Conservation (phyloP, 805 yeast genomes). For the Clavispora santaluciae region DNA sequence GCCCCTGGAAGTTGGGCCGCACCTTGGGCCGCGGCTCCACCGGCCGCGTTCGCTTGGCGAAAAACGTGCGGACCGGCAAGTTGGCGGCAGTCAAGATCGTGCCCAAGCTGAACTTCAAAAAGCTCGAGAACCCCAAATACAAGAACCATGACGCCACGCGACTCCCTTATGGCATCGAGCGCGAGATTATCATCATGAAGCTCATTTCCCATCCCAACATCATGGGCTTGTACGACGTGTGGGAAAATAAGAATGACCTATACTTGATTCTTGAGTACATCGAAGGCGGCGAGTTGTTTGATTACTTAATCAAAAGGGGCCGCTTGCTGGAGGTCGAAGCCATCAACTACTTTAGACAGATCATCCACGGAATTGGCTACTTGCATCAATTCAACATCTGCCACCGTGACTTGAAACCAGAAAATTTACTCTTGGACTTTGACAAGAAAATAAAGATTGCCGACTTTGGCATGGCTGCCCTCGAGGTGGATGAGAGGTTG, state of each 20-base stretch:
- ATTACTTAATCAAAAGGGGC: constrained; percentile 83
- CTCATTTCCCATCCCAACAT: constrained; percentile 73
- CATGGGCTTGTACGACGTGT: constrained; percentile 74
- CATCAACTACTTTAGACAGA: constrained; percentile 80
- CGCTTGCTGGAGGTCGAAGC: constrained; percentile 88
- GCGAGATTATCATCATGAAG: constrained; percentile 84
- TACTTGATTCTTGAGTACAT: constrained; percentile 91
- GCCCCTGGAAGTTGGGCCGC: constrained; percentile 95
- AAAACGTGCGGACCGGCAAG: constrained; percentile 77
- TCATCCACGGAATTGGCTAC: constrained; percentile 75
- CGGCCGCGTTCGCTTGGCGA: constrained; percentile 90
- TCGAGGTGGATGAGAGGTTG: constrained; percentile 75
- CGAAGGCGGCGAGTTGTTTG: constrained; percentile 96
- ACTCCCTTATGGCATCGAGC: constrained; percentile 78
- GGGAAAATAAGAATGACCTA: constrained; percentile 80
- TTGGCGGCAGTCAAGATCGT: constrained; percentile 96
- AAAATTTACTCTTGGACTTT: constrained; percentile 72
- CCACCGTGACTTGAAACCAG: constrained; percentile 84
- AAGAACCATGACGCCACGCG: constrained; percentile 43
- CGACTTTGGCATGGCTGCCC: constrained; percentile 98
- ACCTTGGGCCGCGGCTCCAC: constrained; percentile 96
- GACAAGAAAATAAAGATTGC: constrained; percentile 90
- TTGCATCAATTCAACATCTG: constrained; percentile 85
- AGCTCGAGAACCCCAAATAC: constrained; percentile 43
- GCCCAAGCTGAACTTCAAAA: constrained; percentile 70